Evolutionary conservation across 805 yeast genomes (phyloP).

Genomic region (Metschnikowia hibisci): DNA sequence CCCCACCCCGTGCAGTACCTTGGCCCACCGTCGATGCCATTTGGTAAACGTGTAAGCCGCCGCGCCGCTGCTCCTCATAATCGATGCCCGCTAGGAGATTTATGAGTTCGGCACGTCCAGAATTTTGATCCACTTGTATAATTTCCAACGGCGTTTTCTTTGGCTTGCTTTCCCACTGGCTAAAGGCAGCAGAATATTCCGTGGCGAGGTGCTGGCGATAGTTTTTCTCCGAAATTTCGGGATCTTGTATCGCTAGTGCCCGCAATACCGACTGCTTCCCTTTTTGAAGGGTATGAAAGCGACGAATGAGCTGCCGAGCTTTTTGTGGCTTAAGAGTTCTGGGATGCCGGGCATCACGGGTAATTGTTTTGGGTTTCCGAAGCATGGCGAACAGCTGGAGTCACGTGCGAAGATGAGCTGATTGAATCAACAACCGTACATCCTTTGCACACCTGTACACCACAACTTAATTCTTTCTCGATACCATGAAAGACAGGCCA

Average conservation of each 20-base stretch:
- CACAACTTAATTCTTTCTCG: too few relatives aligned
- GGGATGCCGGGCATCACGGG: conserved; percentile 32
- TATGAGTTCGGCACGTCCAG: conserved; percentile 18
- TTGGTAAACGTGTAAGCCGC: conserved; percentile 80
- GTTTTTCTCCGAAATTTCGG: conserved; percentile 20
- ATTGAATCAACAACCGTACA: too few relatives aligned
- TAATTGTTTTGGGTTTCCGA: conserved; percentile 30
- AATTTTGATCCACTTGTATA: conserved; percentile 18
- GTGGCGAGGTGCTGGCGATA: conserved; percentile 16
- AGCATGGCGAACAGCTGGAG: conserved; percentile 16
- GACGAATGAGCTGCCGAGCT: conserved; percentile 71
- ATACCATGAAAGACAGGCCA: too few relatives aligned
- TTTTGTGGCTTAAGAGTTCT: conserved; percentile 58
- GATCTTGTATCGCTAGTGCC: conserved; percentile 23
- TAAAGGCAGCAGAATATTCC: conserved; percentile 6
- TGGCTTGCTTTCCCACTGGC: conserved; percentile 5
- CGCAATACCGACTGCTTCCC: conserved; percentile 42
- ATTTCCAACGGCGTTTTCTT: conserved; percentile 12
- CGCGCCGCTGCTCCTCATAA: conserved; percentile 57
- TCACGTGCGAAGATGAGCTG: background rate
- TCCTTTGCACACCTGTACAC: too few relatives aligned
- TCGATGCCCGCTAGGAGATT: conserved; percentile 50
- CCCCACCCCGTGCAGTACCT: conserved; percentile 75
- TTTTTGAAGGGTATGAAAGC: conserved; percentile 70
- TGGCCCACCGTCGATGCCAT: conserved; percentile 86